phyloP scores from a whole-genome alignment of 768 basidiomycete genomes.

The Xerocomellus intermedius region DNA sequence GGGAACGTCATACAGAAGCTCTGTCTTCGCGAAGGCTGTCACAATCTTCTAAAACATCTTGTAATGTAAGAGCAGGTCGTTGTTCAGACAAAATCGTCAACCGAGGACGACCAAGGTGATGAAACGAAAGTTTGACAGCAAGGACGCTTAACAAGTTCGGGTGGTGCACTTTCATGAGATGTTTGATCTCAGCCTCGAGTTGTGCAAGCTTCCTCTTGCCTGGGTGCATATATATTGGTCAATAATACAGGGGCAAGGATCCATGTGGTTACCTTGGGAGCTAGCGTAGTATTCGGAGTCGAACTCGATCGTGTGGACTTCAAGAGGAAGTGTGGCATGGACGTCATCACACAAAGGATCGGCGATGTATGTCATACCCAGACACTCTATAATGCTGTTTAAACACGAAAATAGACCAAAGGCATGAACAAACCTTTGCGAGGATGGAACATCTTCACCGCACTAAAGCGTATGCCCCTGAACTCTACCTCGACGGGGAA shows the following conservation, averaged over 20 bases:
- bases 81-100: constrained; percentile 73
- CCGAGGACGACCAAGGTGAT: constrained; percentile 50
- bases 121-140: constrained; percentile 61
- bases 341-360: constrained; percentile 74
- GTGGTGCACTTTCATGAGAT: constrained; percentile 57
- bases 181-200: constrained; percentile 63
- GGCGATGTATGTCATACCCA: constrained; percentile 69
- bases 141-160: constrained; percentile 64
- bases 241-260: neutral
- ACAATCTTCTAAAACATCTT: constrained; percentile 75
- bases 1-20: constrained; percentile 49
- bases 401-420: neutral
- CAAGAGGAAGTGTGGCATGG: constrained; percentile 57
- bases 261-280: constrained; percentile 47
- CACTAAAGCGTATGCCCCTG: constrained; percentile 56
- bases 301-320: constrained; percentile 67
- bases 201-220: constrained; percentile 69
- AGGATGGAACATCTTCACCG: constrained; percentile 72
- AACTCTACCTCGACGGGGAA: constrained; percentile 59
- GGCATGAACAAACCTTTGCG: constrained; percentile 48
- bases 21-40: constrained; percentile 72
- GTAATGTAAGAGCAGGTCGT: constrained; percentile 59
- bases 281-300: constrained; percentile 66
- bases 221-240: constrained; percentile 14
- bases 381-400: constrained; percentile 42